phyloP scores from a whole-genome alignment of 495 filamentous ascomycete genomes.

The Cladorrhinum samala region DNA sequence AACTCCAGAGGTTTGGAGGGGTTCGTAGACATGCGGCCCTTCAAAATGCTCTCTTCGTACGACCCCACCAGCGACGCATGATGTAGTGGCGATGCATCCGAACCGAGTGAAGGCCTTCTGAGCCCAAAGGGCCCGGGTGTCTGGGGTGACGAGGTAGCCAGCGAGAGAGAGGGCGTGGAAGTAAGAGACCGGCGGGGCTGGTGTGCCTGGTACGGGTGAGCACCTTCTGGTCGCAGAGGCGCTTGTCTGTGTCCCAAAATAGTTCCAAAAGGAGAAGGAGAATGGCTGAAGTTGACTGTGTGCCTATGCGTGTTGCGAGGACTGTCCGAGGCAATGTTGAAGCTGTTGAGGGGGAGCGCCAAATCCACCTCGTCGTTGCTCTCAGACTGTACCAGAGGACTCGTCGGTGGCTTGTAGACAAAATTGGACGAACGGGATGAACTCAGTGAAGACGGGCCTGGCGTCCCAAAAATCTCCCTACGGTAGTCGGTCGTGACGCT shows the following conservation, averaged over 20 bases:
- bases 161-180: conserved; percentile 53
- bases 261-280: conserved; percentile 25
- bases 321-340: conserved; percentile 30
- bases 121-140: conserved; percentile 51
- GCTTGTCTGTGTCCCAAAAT: conserved; percentile 28
- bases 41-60: conserved; percentile 93
- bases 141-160: conserved; percentile 51
- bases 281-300: conserved; percentile 26
- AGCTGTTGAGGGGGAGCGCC: conserved; percentile 40
- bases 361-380: conserved; percentile 80
- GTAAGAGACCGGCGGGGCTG: conserved; percentile 68
- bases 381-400: conserved; percentile 83
- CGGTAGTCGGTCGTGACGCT: conserved; percentile 15
- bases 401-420: conserved; percentile 80
- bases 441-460: conserved; percentile 57
- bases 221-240: conserved; percentile 44
- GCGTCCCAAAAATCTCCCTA: conserved; percentile 26
- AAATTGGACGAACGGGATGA: conserved; percentile 78
- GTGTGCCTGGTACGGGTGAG: conserved; percentile 59
- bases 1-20: conserved; percentile 93
- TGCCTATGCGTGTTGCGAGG: conserved; percentile 32
- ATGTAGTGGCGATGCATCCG: conserved; percentile 69
- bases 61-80: conserved; percentile 96
- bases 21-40: conserved; percentile 93
- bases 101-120: conserved; percentile 65